Conservation (phyloP, 169 alveolate species). For the Babesia ovis region DNA sequence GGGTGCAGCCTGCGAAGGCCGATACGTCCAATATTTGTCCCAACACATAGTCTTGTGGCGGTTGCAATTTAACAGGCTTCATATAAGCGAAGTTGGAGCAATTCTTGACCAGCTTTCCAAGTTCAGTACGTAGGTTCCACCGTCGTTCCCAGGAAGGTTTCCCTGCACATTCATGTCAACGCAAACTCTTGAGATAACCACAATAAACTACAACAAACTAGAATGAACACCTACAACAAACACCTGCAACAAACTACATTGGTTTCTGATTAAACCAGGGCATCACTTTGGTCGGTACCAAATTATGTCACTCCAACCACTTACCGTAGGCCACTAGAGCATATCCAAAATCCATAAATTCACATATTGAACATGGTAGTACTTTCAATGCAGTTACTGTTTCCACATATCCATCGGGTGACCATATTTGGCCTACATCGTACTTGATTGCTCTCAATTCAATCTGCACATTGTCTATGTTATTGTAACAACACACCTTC, state of each 20-base stretch:
- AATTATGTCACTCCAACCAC: background rate
- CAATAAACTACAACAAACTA: background rate
- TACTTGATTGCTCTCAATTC: constrained; percentile 70
- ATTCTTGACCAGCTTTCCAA: constrained; percentile 72
- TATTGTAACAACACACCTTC: constrained; percentile 23
- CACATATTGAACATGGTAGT: constrained; percentile 73
- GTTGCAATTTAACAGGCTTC: constrained; percentile 77
- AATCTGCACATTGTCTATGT: constrained; percentile 40
- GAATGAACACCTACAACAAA: background rate
- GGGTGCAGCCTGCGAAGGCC: constrained; percentile 79
- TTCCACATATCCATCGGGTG: constrained; percentile 78
- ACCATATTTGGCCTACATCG: constrained; percentile 66
- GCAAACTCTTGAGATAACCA: background rate
- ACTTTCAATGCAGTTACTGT: constrained; percentile 72
- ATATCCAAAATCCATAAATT: constrained; percentile 74
- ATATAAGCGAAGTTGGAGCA: constrained; percentile 70
- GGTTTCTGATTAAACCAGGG: background rate
- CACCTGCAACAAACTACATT: background rate
- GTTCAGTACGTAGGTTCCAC: constrained; percentile 74
- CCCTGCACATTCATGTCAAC: constrained; percentile 41
- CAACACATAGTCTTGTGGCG: constrained; percentile 82
- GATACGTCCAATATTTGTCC: constrained; percentile 86
- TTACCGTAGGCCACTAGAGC: constrained; percentile 78
- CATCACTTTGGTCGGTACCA: no score
- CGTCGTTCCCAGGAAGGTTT: constrained; percentile 76